These are phyloP conservation scores for Erucastrum elatum DNA, from an alignment of 345 rosid genomes.

Conservation along the genomic window DNA sequence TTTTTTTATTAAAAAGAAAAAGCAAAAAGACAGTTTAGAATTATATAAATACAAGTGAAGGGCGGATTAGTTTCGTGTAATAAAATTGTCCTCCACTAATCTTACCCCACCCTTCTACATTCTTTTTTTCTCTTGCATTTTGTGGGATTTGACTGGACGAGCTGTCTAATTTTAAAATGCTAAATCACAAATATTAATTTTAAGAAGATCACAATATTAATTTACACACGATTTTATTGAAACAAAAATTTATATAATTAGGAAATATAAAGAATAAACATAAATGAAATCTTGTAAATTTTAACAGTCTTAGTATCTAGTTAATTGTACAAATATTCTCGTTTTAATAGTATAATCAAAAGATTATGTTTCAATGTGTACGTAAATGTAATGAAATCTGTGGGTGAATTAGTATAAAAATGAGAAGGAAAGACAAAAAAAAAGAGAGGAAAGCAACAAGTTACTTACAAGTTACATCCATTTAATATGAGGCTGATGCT, in stretches of 20 bases:
- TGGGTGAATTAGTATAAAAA: neutral
- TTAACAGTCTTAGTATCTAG: neutral
- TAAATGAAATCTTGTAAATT: neutral
- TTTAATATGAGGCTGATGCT: constrained; percentile 17
- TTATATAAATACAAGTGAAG: constrained; percentile 15
- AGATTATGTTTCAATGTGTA: neutral
- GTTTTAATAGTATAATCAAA: neutral
- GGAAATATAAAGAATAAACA: neutral
- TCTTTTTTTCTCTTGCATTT: neutral
- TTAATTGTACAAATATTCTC: neutral
- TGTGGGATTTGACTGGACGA: no score
- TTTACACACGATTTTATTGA: neutral
- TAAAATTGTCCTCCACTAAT: neutral
- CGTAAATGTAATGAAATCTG: neutral
- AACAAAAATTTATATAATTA: neutral
- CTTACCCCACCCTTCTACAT: neutral
- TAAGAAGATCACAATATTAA: neutral
- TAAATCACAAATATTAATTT: no score
- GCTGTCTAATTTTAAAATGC: no score
- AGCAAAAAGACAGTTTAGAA: neutral
- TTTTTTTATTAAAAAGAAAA: neutral
- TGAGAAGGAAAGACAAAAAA: constrained; percentile 11
- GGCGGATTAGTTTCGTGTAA: constrained; percentile 30
- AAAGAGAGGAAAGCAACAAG: constrained; percentile 20
- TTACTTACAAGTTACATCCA: constrained; percentile 28